These are phyloP conservation scores for Aurantiochytrium sp. DNA, from an alignment of 108 stramenopile species.

Conservation along the genomic window DNA sequence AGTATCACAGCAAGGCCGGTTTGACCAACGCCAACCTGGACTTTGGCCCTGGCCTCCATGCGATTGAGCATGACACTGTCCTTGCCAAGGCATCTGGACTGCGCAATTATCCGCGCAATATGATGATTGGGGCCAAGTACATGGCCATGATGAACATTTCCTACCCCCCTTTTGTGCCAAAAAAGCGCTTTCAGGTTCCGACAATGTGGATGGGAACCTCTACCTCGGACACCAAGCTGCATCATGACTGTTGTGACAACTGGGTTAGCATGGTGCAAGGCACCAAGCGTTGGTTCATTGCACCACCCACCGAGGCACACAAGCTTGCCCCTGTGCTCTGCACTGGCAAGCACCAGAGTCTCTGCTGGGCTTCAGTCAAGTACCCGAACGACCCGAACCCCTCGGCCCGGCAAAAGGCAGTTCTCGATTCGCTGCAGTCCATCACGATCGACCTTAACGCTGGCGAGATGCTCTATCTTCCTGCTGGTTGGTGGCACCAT, in stretches of 20 bases:
- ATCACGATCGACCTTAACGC: not conserved
- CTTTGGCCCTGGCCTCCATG: not conserved
- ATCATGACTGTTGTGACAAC: conserved; percentile 12
- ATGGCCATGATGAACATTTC: not conserved
- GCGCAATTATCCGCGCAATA: not conserved
- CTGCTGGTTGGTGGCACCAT: conserved; percentile 13
- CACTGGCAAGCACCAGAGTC: conserved; percentile 12
- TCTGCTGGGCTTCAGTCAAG: conserved; percentile 10
- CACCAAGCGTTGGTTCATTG: conserved; percentile 10
- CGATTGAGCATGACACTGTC: not conserved
- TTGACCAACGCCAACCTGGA: not conserved
- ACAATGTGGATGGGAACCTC: conserved; percentile 14
- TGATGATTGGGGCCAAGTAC: conserved; percentile 10
- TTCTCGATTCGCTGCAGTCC: not conserved
- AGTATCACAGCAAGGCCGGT: not conserved
- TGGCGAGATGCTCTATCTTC: conserved; percentile 22
- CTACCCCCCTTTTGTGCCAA: not conserved
- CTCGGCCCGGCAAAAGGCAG: not conserved
- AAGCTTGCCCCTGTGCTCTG: not conserved
- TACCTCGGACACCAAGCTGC: conserved; percentile 2
- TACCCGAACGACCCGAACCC: not conserved
- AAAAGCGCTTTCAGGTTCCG: conserved; percentile 14
- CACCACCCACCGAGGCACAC: not conserved
- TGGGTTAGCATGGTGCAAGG: not conserved
- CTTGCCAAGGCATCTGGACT: not conserved